Evolutionary conservation across 2,329 filamentous ascomycete species (phyloP), one percentile per base, ranked within the genome.

Genomic region (Amesomyces nigricolor): DNA sequence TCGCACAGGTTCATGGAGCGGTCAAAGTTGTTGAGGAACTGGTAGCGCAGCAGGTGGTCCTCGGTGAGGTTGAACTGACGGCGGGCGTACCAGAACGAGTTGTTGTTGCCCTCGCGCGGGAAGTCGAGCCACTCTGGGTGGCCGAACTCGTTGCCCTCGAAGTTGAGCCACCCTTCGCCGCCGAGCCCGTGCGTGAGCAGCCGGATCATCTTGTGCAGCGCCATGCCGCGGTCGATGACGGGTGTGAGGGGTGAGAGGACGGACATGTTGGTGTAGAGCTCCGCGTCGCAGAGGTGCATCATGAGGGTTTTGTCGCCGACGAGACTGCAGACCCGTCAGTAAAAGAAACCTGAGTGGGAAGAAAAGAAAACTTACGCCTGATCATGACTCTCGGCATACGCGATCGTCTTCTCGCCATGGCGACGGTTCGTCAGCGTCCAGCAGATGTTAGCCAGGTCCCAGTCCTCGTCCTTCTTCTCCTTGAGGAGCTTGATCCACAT

Each of bases 401-500:
- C 94, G 66, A 99, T 97, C 0, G 92, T 96, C 80, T 97, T 97
- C 72, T 99, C 94, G 46, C 91, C 92, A 66, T 97, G 89, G 29
- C 94, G 85, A 55, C 94, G 82, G 73, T 99, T 97, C 19, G 88
- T 95, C 57, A 99, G 75, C 0, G 91, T 96, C 74, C 87, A 91
- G 69, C 85, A 85, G 51, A 99, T 87, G 63, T 81, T 86, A 55
- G 82, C 84, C 72, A 99, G 87, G 65, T 97, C 88, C 94, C 94
- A 99, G 9, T 95, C 82, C 60, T 90, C 81, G 66, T 99, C 94
- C 67, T 87, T 80, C 70, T 90, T 85, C 73, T 99, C 94, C 72
- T 99, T 99, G 59, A 97, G 73, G 68, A 95, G 89, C 75, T 99
- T 99, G 79, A 99, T 99, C 84, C 95, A 99, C 83, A 99, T 89